These are phyloP conservation scores for Podospora didyma DNA, from an alignment of 495 filamentous ascomycete species.

Conservation along the genomic window DNA sequence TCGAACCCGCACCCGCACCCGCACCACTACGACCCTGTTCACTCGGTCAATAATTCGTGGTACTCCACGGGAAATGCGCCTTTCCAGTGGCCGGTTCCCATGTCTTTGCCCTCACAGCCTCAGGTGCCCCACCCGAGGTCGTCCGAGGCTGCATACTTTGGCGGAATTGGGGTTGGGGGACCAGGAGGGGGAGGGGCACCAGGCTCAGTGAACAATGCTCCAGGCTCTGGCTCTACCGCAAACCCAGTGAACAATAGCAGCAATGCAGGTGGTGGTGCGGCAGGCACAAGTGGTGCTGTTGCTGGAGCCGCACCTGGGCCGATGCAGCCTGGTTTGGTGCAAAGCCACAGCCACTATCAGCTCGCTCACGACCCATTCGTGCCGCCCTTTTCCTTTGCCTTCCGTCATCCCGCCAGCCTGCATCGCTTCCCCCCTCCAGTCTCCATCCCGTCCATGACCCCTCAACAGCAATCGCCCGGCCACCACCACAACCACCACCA, in stretches of 20 bases:
- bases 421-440: not conserved
- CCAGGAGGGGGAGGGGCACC: not conserved
- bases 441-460: not conserved
- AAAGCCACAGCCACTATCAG: conserved; percentile 4
- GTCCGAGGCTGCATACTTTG: not conserved
- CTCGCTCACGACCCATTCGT: conserved; percentile 3
- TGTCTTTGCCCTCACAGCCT: conserved; percentile 1
- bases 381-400: conserved; percentile 2
- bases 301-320: not conserved
- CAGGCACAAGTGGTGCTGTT: not conserved
- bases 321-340: conserved; percentile 1
- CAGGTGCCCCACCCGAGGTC: not conserved
- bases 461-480: not conserved
- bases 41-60: conserved; percentile 16
- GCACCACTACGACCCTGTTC: conserved; percentile 22
- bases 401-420: conserved; percentile 1
- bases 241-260: too few relatives aligned
- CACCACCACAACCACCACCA: not conserved
- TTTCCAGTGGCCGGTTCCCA: conserved; percentile 7
- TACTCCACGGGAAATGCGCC: conserved; percentile 1
- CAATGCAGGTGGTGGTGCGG: too few relatives aligned
- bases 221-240: too few relatives aligned
- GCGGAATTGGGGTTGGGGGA: not conserved
- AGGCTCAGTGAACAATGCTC: not conserved
- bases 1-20: not conserved